Conservation (phyloP, 441 rosid species). For the Theobroma grandiflorum region DNA sequence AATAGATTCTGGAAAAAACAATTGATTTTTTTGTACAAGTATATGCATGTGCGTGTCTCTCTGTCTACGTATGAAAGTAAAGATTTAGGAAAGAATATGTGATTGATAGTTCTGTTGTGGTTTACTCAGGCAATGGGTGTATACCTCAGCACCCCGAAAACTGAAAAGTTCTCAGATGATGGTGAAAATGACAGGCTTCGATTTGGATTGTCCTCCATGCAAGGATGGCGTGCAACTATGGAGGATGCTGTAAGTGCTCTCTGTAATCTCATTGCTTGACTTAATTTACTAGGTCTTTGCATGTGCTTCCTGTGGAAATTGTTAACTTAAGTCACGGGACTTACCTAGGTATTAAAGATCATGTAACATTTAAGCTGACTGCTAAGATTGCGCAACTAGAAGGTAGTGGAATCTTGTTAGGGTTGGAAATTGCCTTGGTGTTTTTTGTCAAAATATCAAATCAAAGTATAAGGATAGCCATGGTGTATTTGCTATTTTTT, state of each 20-base stretch:
- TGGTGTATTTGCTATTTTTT: neutral
- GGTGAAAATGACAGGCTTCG: conserved; percentile 57
- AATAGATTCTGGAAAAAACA: neutral
- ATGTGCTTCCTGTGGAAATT: neutral
- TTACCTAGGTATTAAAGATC: neutral
- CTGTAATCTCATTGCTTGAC: neutral
- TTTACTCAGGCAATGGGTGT: conserved; percentile 55
- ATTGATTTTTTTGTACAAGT: neutral
- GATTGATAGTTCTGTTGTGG: conserved; percentile 11
- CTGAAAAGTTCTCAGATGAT: conserved; percentile 69
- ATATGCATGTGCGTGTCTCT: neutral
- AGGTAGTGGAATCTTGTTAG: neutral
- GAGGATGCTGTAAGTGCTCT: conserved; percentile 68
- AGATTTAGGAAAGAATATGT: neutral
- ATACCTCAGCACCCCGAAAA: conserved; percentile 68
- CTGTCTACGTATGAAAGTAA: neutral
- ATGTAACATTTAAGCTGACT: conserved; percentile 4
- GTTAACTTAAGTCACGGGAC: neutral
- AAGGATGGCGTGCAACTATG: conserved; percentile 76
- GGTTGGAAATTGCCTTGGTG: neutral
- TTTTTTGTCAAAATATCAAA: neutral
- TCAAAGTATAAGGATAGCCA: neutral
- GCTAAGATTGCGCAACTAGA: neutral
- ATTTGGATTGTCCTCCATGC: conserved; percentile 71
- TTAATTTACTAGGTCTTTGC: neutral